These are phyloP conservation scores for Aspergillus clavatus DNA, from an alignment of 2,329 filamentous ascomycete genomes.

Conservation along the genomic window DNA sequence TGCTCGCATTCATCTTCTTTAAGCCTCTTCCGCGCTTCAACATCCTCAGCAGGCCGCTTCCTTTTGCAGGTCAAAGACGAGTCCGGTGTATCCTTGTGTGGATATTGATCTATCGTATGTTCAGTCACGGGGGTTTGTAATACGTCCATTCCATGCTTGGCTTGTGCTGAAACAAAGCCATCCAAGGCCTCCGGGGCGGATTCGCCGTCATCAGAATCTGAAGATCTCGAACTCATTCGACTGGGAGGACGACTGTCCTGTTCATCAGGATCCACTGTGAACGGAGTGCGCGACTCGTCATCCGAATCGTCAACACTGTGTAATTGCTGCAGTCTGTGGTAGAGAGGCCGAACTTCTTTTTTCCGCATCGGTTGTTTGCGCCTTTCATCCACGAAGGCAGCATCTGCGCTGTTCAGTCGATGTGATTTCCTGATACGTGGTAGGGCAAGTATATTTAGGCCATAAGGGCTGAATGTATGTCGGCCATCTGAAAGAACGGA, in stretches of 20 bases:
- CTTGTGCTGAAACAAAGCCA: slow-evolving; percentile 24
- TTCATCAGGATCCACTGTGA: slow-evolving; percentile 75
- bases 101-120: slow-evolving; percentile 21
- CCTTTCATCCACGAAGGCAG: slow-evolving; percentile 65
- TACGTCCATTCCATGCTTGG: slow-evolving; percentile 7
- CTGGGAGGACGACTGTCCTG: slow-evolving; percentile 76
- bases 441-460: slow-evolving; percentile 58
- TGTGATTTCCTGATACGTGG: slow-evolving; percentile 69
- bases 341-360: slow-evolving; percentile 70
- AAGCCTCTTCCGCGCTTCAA: slow-evolving; percentile 69
- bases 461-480: slow-evolving; percentile 30
- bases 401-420: slow-evolving; percentile 54
- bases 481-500: slow-evolving; percentile 39
- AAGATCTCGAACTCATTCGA: slow-evolving; percentile 55
- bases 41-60: slow-evolving; percentile 66
- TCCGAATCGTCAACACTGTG: slow-evolving; percentile 82
- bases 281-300: slow-evolving; percentile 66
- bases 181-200: slow-evolving; percentile 4
- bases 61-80: slow-evolving; percentile 60
- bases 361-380: slow-evolving; percentile 51
- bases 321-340: slow-evolving; percentile 70
- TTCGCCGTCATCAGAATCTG: slow-evolving; percentile 47
- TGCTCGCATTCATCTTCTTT: slow-evolving; percentile 75
- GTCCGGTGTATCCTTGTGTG: slow-evolving; percentile 41
- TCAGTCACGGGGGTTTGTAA: slow-evolving; percentile 15